Percentiles rank a stretch among this genome's conserved stretches.
These are phyloP conservation scores for Davidsoniella australis DNA, from an alignment of 2,329 filamentous ascomycete species.

Conservation along the genomic window DNA sequence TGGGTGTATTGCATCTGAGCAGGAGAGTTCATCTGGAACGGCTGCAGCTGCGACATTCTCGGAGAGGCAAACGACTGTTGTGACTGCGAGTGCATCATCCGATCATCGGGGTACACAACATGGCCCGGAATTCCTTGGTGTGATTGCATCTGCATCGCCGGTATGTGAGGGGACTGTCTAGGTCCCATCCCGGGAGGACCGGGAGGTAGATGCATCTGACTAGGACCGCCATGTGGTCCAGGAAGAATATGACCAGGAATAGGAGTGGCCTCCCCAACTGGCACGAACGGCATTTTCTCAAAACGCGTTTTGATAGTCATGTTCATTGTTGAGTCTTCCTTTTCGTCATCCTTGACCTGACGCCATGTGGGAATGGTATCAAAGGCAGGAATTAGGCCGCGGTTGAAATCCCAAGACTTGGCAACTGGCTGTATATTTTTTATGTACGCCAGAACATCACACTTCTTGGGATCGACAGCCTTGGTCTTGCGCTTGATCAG, in stretches of 20 bases:
- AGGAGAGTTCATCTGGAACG: conserved; percentile 51
- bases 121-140: conserved; percentile 49
- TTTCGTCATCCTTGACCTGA: conserved; percentile 49
- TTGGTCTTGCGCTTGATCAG: conserved; percentile 56
- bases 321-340: conserved; percentile 43
- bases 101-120: conserved; percentile 51
- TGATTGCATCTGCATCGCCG: conserved; percentile 59
- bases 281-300: conserved; percentile 41
- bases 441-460: conserved; percentile 35
- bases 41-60: conserved; percentile 51
- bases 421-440: conserved; percentile 36
- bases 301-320: conserved; percentile 65
- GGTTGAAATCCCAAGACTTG: conserved; percentile 52
- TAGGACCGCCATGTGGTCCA: conserved; percentile 66
- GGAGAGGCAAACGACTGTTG: conserved; percentile 77
- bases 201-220: conserved; percentile 47
- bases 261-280: conserved; percentile 39
- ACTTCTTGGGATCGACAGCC: conserved; percentile 55
- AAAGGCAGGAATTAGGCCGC: conserved; percentile 69
- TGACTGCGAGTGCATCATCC: conserved; percentile 76
- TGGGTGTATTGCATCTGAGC: conserved; percentile 56
- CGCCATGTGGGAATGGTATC: conserved; percentile 78
- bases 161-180: conserved; percentile 55
- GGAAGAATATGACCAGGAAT: conserved; percentile 52
- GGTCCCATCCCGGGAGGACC: conserved; percentile 16